Evolutionary conservation across 2,329 filamentous ascomycete genomes (phyloP).

Genomic region (Penicillium sp.): DNA sequence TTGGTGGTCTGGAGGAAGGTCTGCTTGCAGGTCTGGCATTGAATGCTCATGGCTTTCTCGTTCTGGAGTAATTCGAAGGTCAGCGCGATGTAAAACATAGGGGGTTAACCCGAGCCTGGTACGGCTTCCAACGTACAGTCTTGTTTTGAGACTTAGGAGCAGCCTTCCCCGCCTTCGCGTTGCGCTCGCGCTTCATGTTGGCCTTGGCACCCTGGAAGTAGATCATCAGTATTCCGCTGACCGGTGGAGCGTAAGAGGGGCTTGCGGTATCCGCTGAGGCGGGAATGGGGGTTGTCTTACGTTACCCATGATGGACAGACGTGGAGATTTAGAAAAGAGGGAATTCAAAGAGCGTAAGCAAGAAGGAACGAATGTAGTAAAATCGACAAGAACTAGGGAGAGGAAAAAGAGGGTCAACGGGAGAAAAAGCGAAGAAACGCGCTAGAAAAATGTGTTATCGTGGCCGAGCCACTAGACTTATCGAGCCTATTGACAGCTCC

Average conservation of each 20-base stretch:
- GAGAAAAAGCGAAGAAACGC: neutral
- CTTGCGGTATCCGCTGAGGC: neutral
- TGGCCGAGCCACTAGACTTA: neutral
- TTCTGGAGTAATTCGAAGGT: slow-evolving; percentile 53
- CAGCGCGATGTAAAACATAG: neutral
- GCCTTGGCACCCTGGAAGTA: slow-evolving; percentile 58
- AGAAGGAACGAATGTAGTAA: neutral
- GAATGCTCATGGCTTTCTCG: slow-evolving; percentile 70
- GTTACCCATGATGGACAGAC: slow-evolving; percentile 1
- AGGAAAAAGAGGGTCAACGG: neutral
- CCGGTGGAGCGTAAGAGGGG: neutral
- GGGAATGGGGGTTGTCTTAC: neutral
- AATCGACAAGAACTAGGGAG: neutral
- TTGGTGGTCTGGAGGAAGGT: slow-evolving; percentile 78
- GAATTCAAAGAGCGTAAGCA: neutral
- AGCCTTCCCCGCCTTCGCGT: slow-evolving; percentile 60
- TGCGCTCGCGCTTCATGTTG: slow-evolving; percentile 71
- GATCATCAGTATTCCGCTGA: slow-evolving; percentile 11
- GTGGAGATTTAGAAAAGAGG: neutral
- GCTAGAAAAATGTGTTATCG: neutral
- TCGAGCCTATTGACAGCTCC: neutral
- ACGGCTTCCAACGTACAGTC: slow-evolving; percentile 50
- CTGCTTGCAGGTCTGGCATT: slow-evolving; percentile 74
- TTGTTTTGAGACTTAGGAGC: slow-evolving; percentile 66
- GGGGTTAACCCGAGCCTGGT: neutral